These are phyloP conservation scores for Berkeleyomyces basicola DNA, from an alignment of 2,329 filamentous ascomycete species.

Conservation along the genomic window DNA sequence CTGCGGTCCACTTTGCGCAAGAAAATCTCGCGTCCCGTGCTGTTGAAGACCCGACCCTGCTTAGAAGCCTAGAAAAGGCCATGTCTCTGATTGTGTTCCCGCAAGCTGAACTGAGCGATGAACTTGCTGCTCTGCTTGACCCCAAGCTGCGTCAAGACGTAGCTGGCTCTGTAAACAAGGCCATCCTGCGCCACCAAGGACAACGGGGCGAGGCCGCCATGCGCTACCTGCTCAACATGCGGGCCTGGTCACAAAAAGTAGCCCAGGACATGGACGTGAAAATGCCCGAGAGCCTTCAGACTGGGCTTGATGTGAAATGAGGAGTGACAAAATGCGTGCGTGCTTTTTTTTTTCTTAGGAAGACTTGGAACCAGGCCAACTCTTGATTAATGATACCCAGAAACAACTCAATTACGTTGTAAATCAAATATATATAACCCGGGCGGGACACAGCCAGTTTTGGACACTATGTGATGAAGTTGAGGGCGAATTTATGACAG, in stretches of 20 bases:
- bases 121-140: constrained; percentile 60
- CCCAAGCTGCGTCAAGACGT: constrained; percentile 66
- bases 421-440: not conserved
- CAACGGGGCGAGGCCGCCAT: constrained; percentile 66
- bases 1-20: constrained; percentile 74
- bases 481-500: too few relatives aligned
- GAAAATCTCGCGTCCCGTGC: constrained; percentile 76
- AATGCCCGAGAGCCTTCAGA: constrained; percentile 22
- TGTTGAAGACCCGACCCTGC: constrained; percentile 61
- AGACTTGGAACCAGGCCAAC: not conserved
- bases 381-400: not conserved
- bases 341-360: not conserved
- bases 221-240: constrained; percentile 60
- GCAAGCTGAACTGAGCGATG: constrained; percentile 58
- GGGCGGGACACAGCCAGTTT: too few relatives aligned
- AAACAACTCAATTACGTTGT: not conserved
- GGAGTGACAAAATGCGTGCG: not conserved
- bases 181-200: constrained; percentile 60
- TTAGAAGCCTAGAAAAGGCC: constrained; percentile 76
- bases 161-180: constrained; percentile 78
- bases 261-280: not conserved
- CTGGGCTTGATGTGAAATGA: constrained; percentile 21
- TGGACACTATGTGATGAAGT: too few relatives aligned
- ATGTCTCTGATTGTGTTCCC: constrained; percentile 87
- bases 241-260: constrained; percentile 46